These are phyloP conservation scores for Nicotiana obtusifolia DNA, from an alignment of 257 asterid genomes.

Conservation along the genomic window DNA sequence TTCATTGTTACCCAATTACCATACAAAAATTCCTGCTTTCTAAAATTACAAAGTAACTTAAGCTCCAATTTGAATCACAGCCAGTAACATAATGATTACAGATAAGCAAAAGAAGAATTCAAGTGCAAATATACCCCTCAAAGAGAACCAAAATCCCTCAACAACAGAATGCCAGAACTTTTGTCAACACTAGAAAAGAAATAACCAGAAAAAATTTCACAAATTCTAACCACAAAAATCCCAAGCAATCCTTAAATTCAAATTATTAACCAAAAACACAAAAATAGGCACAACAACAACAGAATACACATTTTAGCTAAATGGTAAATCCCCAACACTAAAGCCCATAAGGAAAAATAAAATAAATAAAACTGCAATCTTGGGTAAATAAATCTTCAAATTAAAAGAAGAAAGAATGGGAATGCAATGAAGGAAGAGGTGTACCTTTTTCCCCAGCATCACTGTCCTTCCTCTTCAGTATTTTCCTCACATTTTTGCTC, in stretches of 20 bases:
- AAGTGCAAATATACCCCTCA: background rate
- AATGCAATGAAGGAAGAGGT: background rate
- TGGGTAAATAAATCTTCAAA: background rate
- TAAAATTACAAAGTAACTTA: background rate
- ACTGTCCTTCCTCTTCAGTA: slow-evolving; percentile 95
- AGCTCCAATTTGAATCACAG: background rate
- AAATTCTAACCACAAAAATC: background rate
- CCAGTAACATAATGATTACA: background rate
- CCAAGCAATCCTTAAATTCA: background rate
- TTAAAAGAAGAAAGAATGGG: background rate
- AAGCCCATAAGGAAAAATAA: background rate
- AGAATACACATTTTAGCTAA: background rate
- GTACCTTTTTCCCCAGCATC: slow-evolving; percentile 92
- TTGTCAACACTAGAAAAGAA: background rate
- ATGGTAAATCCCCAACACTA: background rate
- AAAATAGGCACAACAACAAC: background rate
- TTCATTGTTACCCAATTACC: background rate
- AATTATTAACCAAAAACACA: background rate
- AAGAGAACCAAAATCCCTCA: background rate
- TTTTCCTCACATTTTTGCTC: slow-evolving; percentile 69
- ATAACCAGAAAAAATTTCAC: background rate
- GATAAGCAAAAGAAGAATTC: background rate
- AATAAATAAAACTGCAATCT: background rate
- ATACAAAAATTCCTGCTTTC: background rate
- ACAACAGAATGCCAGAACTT: background rate